Evolutionary conservation across 2,329 filamentous ascomycete species (phyloP), one percentile per base, ranked within the genome.

Genomic region (Clonostachys chloroleuca): DNA sequence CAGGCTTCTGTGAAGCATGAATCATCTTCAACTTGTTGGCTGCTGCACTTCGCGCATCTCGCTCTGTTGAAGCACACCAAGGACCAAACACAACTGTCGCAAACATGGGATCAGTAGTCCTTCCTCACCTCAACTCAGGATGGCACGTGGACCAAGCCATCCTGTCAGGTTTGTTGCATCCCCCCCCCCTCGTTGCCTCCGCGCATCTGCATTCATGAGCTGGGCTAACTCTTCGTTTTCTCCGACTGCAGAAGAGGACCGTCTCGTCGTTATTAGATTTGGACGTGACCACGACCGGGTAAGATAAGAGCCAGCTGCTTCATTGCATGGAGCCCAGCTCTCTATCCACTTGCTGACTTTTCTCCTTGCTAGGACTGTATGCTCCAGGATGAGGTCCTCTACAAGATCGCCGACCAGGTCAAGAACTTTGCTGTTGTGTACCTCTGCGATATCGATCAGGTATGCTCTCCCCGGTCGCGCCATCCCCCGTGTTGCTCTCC

Each of bases 71-170:
- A 30, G 3, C 9, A 30, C 24, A 30, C 24, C 24, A 4, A 30
- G 24, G 24, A 6, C 24, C 9, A 30, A 30, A 30, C 24, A 10
- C 24, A 30, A 30, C 9, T 30, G 24, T 30, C 12, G 36, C 6
- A 39, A 53, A 18, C 52, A 81, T 81, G 77, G 90, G 91, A 59
- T 96, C 91, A 59, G 88, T 96, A 52, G 88, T 95, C 44, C 83
- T 99, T 46, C 92, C 92, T 42, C 92, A 97, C 68, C 80, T 99
- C 42, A 81, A 82, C 57, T 92, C 88, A 40, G 94, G 89, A 67
- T 99, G 92, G 94, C 94, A 99, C 68, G 94, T 99, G 62, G 94
- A 97, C 75, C 92, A 97, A 72, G 91, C 92, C 53, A 96, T 96
- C 62, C 84, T 89, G 62, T 67, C 62, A 39, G 42, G 42, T 43